These are phyloP conservation scores for Clarireedia homoeocarpa DNA, from an alignment of 2,329 filamentous ascomycete species.

Conservation along the genomic window DNA sequence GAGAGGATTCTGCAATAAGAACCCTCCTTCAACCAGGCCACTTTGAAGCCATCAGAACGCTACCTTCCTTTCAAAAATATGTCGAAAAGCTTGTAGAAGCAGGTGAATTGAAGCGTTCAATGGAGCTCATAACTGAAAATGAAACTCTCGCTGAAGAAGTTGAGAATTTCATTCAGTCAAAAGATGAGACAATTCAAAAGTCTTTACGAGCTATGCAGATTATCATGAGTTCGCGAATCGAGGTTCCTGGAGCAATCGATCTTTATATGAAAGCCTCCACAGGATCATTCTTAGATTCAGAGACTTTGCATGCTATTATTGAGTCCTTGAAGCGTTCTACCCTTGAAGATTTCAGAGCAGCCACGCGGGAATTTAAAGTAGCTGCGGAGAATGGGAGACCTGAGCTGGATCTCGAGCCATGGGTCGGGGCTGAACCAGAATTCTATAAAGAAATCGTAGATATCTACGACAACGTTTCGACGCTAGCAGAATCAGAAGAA, in stretches of 20 bases:
- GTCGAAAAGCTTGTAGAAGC: conserved; percentile 42
- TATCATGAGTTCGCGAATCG: conserved; percentile 27
- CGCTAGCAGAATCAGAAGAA: conserved; percentile 35
- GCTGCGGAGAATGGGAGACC: conserved; percentile 17
- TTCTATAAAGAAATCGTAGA: conserved; percentile 16
- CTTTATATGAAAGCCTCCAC: conserved; percentile 56
- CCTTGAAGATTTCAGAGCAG: conserved; percentile 39
- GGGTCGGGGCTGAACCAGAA: conserved; percentile 23
- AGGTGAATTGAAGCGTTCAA: conserved; percentile 37
- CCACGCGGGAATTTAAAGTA: conserved; percentile 37
- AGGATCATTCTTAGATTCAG: conserved; percentile 43
- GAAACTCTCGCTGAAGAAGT: conserved; percentile 42
- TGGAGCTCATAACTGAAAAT: conserved; percentile 53
- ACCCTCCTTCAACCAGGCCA: conserved; percentile 48
- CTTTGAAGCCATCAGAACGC: conserved; percentile 57
- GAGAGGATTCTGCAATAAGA: conserved; percentile 27
- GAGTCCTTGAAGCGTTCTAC: conserved; percentile 51
- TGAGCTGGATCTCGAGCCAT: conserved; percentile 22
- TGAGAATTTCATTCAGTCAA: conserved; percentile 25
- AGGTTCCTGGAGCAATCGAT: conserved; percentile 29
- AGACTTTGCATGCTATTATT: conserved; percentile 39
- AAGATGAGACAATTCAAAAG: conserved; percentile 32
- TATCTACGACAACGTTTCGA: conserved; percentile 39
- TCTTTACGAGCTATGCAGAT: conserved; percentile 45
- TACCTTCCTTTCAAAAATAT: conserved; percentile 58